Base-by-base conservation (phyloP, 345 rosid species). In the Linum lewisii region DNA sequence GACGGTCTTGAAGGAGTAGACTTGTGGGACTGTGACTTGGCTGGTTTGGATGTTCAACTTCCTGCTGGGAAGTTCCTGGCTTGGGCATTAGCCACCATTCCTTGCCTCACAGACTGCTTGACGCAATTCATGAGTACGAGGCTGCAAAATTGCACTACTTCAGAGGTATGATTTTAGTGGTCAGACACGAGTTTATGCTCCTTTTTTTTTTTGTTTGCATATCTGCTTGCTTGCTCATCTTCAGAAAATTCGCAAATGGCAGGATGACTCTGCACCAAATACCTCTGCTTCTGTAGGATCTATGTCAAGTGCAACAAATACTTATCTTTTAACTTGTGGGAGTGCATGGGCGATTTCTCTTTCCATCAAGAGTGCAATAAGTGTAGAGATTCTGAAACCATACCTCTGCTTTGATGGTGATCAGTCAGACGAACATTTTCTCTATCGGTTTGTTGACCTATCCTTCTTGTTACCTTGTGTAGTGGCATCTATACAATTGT, bases 321-420 rank as follows among this genome's bases (percentile, higher is more conserved):
- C 67, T 61, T 58, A 54, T 21, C 84, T 87, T 60, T 77, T 87
- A 34, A 77, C 84, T 23, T 36, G 65, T 69, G 95, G 85, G 73
- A 75, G 82, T 61, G 86, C 88, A 56, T 87, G 88, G 86, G 77
- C 86, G 7, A 76, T 87, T 60, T 87, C 86, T 51, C 79, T 84
- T 69, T 54, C 78, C 9, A 45, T 67, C 51, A 65, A 20, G 60
- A 57, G 9, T 32, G 1, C 60, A 18, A 26, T 57, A 16, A 57
- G 23, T 15, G 44, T 10, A 1, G 60, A 57, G 16, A 57, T 57
- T 15, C 20, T 57, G 21, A 32, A 29, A 34, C 60, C 60, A 57
- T 57, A 26, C 60, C 29, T 57, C 13, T 20, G 42, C 29, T 10
- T 7, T 26, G 36, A 57, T 21, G 21, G 60, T 34, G 44, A 57